Percentiles rank a stretch among this genome's conserved stretches.
phyloP scores from a whole-genome alignment of 257 asterid genomes.

The Nicotiana obtusifolia region DNA sequence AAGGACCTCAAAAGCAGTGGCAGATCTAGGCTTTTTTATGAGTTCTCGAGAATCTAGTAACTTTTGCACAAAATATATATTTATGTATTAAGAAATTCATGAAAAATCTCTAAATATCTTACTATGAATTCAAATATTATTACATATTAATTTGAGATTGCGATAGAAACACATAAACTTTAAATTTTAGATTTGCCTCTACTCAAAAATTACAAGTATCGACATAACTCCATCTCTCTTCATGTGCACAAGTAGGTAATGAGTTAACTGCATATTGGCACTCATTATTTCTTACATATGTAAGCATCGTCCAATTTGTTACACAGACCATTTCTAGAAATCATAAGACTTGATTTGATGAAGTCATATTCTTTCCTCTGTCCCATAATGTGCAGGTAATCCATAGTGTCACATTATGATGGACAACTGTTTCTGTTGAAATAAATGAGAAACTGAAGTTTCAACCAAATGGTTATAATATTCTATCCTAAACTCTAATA shows the following conservation, averaged over 20 bases:
- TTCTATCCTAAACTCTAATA: neutral
- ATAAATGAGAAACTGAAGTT: neutral
- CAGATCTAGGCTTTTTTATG: too few relatives aligned
- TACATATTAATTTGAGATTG: too few relatives aligned
- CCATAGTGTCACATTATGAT: neutral
- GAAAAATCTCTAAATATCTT: too few relatives aligned
- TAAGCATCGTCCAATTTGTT: neutral
- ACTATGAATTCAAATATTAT: too few relatives aligned
- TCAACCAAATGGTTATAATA: neutral
- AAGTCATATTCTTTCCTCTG: neutral
- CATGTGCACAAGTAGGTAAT: neutral
- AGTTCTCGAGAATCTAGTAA: too few relatives aligned
- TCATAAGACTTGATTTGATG: neutral
- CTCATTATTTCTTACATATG: neutral
- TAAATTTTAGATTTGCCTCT: fast-evolving
- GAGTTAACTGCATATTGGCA: neutral
- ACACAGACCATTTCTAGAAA: neutral
- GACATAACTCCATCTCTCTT: neutral
- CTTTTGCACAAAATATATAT: too few relatives aligned
- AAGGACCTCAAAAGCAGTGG: too few relatives aligned
- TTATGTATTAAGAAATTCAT: too few relatives aligned
- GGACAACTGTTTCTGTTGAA: neutral
- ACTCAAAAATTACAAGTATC: neutral
- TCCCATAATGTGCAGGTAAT: neutral
- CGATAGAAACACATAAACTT: too few relatives aligned